Conservation (phyloP, 805 yeast species). For the Hanseniaspora hatyaiensis region DNA sequence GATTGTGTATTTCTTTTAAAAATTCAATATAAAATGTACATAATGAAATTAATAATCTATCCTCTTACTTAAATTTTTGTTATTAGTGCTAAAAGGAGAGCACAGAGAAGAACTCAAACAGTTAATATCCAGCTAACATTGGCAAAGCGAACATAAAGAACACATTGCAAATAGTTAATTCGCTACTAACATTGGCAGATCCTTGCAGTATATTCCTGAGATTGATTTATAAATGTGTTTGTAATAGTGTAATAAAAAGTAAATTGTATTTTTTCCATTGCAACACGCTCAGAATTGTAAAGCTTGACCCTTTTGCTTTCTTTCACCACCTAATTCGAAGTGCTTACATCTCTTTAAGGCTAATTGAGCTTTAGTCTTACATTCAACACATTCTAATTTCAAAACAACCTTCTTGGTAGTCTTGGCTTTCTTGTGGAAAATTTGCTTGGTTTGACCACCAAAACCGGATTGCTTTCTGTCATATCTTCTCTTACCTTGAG, state of each 20-base stretch:
- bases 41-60: slow-evolving; percentile 11
- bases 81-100: slow-evolving; percentile 13
- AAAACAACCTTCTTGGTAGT: slow-evolving; percentile 99
- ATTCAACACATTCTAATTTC: slow-evolving; percentile 95
- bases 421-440: slow-evolving; percentile 99
- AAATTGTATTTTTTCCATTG: slow-evolving; percentile 3
- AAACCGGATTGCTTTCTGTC: slow-evolving; percentile 99
- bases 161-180: not conserved
- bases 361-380: slow-evolving; percentile 98
- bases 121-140: not conserved
- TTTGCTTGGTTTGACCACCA: slow-evolving; percentile 99
- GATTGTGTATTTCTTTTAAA: slow-evolving; percentile 4
- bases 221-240: slow-evolving; percentile 1
- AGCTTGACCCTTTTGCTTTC: slow-evolving; percentile 99
- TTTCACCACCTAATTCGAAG: slow-evolving; percentile 99
- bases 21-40: slow-evolving; percentile 7
- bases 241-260: not conserved
- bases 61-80: slow-evolving; percentile 10
- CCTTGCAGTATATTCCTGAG: not conserved
- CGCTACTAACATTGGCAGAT: not conserved
- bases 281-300: slow-evolving; percentile 73
- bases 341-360: slow-evolving; percentile 99
- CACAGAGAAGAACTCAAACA: not conserved
- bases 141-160: not conserved
- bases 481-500: slow-evolving; percentile 99